Conservation (phyloP, 1,139 yeast genomes). For the Diutina ranongensis region DNA sequence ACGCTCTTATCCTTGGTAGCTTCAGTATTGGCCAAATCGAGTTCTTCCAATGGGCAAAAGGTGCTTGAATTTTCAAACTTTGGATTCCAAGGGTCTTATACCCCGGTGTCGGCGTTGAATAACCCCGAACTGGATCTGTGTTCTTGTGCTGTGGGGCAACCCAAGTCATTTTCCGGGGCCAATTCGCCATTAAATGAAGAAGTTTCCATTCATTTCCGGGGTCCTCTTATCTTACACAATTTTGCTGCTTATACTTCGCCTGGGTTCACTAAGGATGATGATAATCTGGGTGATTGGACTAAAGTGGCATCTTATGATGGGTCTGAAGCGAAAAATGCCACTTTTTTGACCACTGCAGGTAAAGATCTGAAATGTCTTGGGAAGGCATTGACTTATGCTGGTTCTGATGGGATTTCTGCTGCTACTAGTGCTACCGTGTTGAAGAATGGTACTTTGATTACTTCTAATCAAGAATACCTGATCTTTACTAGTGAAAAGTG, state of each 20-base stretch:
- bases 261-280: neutral
- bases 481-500: slow-evolving; percentile 67
- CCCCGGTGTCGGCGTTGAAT: slow-evolving; percentile 49
- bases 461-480: slow-evolving; percentile 64
- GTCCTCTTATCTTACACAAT: slow-evolving; percentile 69
- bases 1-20: neutral
- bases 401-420: slow-evolving; percentile 56
- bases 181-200: slow-evolving; percentile 83
- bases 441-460: slow-evolving; percentile 44
- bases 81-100: slow-evolving; percentile 74
- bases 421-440: slow-evolving; percentile 55
- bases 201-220: slow-evolving; percentile 86
- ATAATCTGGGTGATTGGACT: neutral
- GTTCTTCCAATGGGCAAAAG: neutral
- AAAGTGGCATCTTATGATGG: neutral
- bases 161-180: slow-evolving; percentile 48
- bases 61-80: slow-evolving; percentile 26
- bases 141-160: slow-evolving; percentile 20
- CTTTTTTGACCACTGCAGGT: slow-evolving; percentile 77
- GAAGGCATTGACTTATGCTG: slow-evolving; percentile 73
- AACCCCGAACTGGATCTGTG: slow-evolving; percentile 39
- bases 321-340: slow-evolving; percentile 45
- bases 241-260: slow-evolving; percentile 57
- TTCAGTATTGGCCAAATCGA: neutral
- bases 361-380: slow-evolving; percentile 75